Percentiles rank a stretch among this genome's conserved stretches.
Conservation (phyloP, 1,284 basidiomycete species). For the Boletus semigastroideus region DNA sequence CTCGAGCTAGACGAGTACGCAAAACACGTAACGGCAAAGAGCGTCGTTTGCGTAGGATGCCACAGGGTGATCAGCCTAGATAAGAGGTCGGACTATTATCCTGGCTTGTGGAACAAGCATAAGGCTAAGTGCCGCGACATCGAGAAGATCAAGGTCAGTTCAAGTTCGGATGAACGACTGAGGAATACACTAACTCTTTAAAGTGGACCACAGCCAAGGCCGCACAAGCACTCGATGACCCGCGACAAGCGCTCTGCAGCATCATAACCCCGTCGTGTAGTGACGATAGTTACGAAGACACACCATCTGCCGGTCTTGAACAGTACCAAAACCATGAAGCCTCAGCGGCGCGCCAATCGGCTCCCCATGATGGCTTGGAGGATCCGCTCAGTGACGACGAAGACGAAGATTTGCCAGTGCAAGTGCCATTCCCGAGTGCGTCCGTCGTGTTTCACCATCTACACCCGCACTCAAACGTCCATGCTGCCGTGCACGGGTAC, state of each 20-base stretch:
- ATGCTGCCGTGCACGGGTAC: background rate
- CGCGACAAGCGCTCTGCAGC: background rate
- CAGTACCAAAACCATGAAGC: background rate
- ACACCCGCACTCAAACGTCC: constrained; percentile 5
- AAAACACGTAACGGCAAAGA: constrained; percentile 24
- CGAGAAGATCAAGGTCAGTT: constrained; percentile 30
- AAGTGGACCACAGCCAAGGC: constrained; percentile 18
- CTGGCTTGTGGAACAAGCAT: constrained; percentile 33
- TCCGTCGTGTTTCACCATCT: constrained; percentile 1
- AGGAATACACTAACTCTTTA: constrained; percentile 11
- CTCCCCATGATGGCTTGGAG: constrained; percentile 4
- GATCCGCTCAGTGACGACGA: constrained; percentile 16
- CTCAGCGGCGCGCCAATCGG: background rate
- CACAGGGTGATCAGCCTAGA: constrained; percentile 32
- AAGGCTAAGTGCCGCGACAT: constrained; percentile 25
- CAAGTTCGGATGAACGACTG: background rate
- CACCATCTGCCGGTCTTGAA: background rate
- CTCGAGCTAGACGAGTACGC: constrained; percentile 34
- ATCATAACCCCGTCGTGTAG: background rate
- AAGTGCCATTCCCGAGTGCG: constrained; percentile 30
- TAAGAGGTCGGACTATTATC: constrained; percentile 35
- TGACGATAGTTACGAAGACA: background rate
- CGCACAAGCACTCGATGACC: background rate
- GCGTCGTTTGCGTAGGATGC: constrained; percentile 28
- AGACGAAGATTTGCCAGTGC: constrained; percentile 12